Base-by-base conservation (phyloP, 306 rosid species). In the Alnus glutinosa region DNA sequence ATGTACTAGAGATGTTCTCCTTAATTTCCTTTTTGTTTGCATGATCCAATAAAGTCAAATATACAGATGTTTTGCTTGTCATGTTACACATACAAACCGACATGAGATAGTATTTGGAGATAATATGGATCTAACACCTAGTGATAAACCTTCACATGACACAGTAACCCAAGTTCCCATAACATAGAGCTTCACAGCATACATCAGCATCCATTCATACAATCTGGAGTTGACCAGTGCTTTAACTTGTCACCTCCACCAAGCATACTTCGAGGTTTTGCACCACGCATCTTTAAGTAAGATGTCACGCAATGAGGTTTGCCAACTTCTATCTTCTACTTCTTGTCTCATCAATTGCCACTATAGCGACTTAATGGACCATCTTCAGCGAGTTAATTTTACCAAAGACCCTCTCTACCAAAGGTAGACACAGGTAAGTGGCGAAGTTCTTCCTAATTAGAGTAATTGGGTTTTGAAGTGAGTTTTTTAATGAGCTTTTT, bases 101-200 rank as follows among this genome's bases (percentile, higher is more conserved):
- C 70, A 68, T 15, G 72, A 42, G 48, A 68, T 18, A 42, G 10
- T 59, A 59, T 64, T 59, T 68, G 52, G 72, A 42, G 72, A 16
- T 68, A 42, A 18, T 18, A 42, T n/a, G n/a, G 50, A 68, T 46
- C 49, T n/a, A 67, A 39, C 34, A 67, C 14, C 48, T 15, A 62
- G 9, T 63, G 19, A 34, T 34, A 67, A 67, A 10, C 30, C 72
- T 18, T 37, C 50, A 67, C 14, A 18, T 18, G 50, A 34, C 18
- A 64, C 70, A 67, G 42, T 4, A 67, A 18, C 30, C 14, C 72
- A 18, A 16, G n/a, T 9, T 10, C 72, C 49, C 51, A 6, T 30
- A 13, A 36, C 70, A 16, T 18, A 39, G n/a, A 39, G 51, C 32
- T 67, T 67, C 50, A 37, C 50, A 66, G 70, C 19, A 32, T 18